Conservation (phyloP, 306 rosid genomes). For the Cicer pinnatifidum region DNA sequence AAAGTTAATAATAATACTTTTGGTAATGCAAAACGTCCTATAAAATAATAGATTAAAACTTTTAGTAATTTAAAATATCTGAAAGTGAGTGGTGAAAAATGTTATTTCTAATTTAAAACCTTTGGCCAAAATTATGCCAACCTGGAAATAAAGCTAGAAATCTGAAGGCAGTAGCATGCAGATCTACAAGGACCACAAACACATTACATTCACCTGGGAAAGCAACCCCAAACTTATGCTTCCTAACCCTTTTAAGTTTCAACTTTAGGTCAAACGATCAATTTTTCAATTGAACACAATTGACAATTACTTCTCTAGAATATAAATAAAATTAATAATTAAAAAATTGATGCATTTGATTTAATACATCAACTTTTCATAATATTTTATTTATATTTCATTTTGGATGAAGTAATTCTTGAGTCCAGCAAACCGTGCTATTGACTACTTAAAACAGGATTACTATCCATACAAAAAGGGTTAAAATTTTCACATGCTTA, state of each 20-base stretch:
- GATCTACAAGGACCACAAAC: background rate
- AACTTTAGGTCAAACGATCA: background rate
- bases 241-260: constrained; percentile 3
- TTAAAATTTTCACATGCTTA: background rate
- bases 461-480: background rate
- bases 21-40: no score
- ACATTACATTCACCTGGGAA: background rate
- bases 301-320: background rate
- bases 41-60: no score
- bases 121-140: no score
- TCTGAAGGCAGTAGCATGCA: background rate
- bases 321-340: no score
- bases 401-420: background rate
- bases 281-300: background rate
- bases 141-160: background rate
- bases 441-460: background rate
- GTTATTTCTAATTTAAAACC: no score
- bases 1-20: no score
- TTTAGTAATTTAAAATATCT: no score
- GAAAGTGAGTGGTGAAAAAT: no score
- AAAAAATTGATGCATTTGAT: no score
- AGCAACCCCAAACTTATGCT: constrained; percentile 1
- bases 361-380: no score
- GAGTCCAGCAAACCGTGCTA: background rate
- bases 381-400: no score